phyloP scores from a whole-genome alignment of 768 basidiomycete genomes.

The Mycena latifolia region DNA sequence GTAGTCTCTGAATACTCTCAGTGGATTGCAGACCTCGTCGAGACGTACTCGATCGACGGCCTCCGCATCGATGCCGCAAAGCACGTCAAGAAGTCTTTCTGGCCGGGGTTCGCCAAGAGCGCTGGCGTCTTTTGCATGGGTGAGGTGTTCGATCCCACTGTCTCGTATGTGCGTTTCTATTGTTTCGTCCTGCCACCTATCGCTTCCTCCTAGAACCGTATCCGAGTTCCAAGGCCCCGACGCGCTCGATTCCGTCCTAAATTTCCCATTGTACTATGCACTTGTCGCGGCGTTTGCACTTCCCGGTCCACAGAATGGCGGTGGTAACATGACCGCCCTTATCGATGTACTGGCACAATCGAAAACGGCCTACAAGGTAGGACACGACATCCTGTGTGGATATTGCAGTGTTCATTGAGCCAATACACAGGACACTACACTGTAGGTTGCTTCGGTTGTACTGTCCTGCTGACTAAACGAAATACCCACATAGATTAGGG shows the following conservation, averaged over 20 bases:
- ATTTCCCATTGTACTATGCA: conserved; percentile 78
- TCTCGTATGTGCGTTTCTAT: conserved; percentile 52
- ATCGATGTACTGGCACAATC: conserved; percentile 64
- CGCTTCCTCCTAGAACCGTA: conserved; percentile 54
- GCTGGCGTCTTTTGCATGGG: conserved; percentile 91
- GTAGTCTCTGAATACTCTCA: conserved; percentile 74
- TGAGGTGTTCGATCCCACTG: conserved; percentile 74
- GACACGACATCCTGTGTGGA: neutral
- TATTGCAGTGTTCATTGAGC: too few species aligned
- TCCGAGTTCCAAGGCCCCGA: conserved; percentile 72
- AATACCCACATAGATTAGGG: conserved; percentile 66
- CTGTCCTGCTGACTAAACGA: too few species aligned
- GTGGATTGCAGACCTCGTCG: conserved; percentile 79
- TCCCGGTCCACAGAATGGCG: too few species aligned
- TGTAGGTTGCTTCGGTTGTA: neutral
- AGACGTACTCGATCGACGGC: conserved; percentile 85
- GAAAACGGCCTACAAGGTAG: conserved; percentile 64
- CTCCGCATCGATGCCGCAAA: conserved; percentile 84
- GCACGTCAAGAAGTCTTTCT: conserved; percentile 75
- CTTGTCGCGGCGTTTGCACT: conserved; percentile 76
- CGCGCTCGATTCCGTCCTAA: conserved; percentile 75
- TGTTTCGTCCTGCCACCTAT: conserved; percentile 1
- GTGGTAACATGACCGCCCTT: conserved; percentile 72
- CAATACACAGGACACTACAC: conserved; percentile 29
- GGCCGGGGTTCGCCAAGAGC: conserved; percentile 79